phyloP scores from a whole-genome alignment of 352 stramenopile genomes.

The Globisporangium emineosum region DNA sequence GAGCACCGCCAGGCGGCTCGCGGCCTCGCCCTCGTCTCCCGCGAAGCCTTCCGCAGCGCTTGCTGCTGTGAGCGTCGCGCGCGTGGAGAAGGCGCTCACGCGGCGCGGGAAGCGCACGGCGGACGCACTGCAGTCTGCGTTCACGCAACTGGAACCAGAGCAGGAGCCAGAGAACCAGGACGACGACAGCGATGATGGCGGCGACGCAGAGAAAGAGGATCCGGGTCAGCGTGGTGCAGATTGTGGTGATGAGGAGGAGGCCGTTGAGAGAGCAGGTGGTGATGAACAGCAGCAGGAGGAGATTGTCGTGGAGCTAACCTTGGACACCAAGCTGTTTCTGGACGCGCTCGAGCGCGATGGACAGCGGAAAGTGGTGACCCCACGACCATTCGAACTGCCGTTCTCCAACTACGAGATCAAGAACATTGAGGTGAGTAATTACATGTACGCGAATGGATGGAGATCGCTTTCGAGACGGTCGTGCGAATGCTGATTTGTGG shows the following conservation, averaged over 20 bases:
- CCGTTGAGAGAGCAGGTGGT: background rate
- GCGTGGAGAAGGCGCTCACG: background rate
- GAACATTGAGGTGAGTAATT: constrained; percentile 12
- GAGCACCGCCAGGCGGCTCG: constrained; percentile 6
- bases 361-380: background rate
- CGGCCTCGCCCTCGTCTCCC: constrained; percentile 2
- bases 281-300: constrained; percentile 1
- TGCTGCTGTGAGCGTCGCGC: background rate
- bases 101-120: constrained; percentile 16
- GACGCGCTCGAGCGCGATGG: constrained; percentile 28
- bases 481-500: too few species aligned
- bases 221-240: too few species aligned
- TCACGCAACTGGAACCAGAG: background rate
- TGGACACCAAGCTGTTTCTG: constrained; percentile 30
- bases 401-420: constrained; percentile 15
- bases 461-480: background rate
- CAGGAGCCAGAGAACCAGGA: background rate
- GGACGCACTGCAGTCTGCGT: background rate
- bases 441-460: too few species aligned
- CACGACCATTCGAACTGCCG: constrained; percentile 12
- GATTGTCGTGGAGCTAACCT: constrained; percentile 7
- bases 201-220: background rate
- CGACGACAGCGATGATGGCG: background rate
- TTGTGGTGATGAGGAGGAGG: background rate
- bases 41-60: background rate